Percentiles rank a stretch among this genome's conserved stretches.
Evolutionary conservation across 352 stramenopile genomes (phyloP).

Genomic region (Globisporangium paroecandrum): DNA sequence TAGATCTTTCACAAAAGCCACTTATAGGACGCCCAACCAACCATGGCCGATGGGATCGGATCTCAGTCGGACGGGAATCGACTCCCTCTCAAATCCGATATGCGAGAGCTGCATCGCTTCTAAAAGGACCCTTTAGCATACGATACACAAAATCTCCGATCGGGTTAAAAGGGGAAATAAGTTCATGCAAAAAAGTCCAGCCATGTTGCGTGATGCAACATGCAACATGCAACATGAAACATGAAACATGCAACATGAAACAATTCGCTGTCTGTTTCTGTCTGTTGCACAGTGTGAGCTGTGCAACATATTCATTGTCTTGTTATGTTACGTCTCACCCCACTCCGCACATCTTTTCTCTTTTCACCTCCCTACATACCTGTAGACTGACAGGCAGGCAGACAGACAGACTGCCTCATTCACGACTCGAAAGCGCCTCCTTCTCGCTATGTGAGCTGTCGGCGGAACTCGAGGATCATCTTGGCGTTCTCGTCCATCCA

Average conservation of each 20-base stretch:
- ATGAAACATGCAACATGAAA: slow-evolving; percentile 1
- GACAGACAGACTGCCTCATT: neutral
- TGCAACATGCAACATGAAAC: neutral
- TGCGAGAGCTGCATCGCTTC: neutral
- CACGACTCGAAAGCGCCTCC: neutral
- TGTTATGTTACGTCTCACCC: slow-evolving; percentile 10
- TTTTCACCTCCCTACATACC: neutral
- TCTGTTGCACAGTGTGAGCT: neutral
- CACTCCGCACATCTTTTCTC: neutral
- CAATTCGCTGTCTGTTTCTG: neutral
- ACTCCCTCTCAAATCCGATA: neutral
- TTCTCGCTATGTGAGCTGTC: slow-evolving; percentile 15
- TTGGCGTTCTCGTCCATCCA: slow-evolving; percentile 39
- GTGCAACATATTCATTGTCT: neutral
- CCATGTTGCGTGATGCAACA: neutral
- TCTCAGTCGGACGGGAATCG: neutral
- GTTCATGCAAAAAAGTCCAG: neutral
- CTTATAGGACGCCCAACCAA: neutral
- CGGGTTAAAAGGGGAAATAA: neutral
- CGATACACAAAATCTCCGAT: neutral
- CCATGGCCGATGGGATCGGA: neutral
- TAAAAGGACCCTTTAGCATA: neutral
- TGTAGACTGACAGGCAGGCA: neutral
- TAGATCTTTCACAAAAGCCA: neutral
- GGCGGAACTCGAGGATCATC: slow-evolving; percentile 61